These are phyloP conservation scores for Lepidium africanum DNA, from an alignment of 345 rosid species.

Conservation along the genomic window DNA sequence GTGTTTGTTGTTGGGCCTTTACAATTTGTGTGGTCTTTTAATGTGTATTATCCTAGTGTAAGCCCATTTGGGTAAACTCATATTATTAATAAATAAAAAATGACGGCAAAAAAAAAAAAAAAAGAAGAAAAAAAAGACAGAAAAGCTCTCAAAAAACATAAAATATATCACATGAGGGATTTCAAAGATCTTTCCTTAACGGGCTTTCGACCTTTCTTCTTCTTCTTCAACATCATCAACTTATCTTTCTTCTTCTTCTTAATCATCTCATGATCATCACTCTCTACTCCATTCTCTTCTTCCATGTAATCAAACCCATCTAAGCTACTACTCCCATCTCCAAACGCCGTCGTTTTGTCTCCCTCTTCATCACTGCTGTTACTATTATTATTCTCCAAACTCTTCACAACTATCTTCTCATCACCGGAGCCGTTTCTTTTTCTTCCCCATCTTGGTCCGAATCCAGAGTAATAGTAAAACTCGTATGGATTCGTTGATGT, in stretches of 20 bases:
- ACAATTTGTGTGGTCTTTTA: too few relatives aligned
- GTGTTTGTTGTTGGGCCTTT: too few relatives aligned
- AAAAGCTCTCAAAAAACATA: neutral
- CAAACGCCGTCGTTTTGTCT: constrained; percentile 11
- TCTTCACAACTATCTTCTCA: constrained; percentile 5
- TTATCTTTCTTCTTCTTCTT: neutral
- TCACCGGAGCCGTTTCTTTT: constrained; percentile 39
- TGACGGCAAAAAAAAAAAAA: neutral
- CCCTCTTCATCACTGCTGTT: constrained; percentile 20
- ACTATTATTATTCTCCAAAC: constrained; percentile 5
- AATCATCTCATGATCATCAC: constrained; percentile 4
- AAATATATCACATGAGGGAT: constrained; percentile 61
- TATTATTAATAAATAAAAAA: too few relatives aligned
- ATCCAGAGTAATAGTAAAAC: constrained; percentile 94
- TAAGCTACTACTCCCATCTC: constrained; percentile 1
- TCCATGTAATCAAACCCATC: constrained; percentile 28
- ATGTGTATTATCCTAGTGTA: too few relatives aligned
- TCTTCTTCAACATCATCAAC: constrained; percentile 28
- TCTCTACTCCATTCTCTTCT: constrained; percentile 37
- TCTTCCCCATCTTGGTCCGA: constrained; percentile 85
- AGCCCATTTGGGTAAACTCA: too few relatives aligned
- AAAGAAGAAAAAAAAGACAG: neutral
- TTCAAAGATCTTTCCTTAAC: constrained; percentile 84
- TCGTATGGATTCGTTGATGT: constrained; percentile 44
- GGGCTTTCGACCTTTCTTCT: constrained; percentile 71